Evolutionary conservation across 768 basidiomycete genomes (phyloP).

Genomic region (Trametes gibbosa): DNA sequence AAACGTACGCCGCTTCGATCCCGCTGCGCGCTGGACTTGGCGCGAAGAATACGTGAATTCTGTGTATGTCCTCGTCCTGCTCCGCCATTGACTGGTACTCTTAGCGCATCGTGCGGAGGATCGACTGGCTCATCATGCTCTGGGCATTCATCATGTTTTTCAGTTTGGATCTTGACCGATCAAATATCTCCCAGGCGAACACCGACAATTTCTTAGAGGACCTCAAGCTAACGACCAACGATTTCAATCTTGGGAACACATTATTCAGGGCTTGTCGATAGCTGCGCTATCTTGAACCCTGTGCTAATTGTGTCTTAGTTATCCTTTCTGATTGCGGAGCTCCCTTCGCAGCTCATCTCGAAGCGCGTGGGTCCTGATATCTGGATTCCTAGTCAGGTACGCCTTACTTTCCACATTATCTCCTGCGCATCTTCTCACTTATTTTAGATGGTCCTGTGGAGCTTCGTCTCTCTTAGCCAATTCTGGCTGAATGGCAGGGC

Average conservation of each 20-base stretch:
- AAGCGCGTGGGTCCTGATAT: conserved; percentile 67
- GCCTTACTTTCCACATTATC: not conserved
- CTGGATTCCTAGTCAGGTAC: conserved; percentile 60
- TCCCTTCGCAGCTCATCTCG: conserved; percentile 66
- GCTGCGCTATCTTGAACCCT: not conserved
- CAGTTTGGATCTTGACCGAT: conserved; percentile 53
- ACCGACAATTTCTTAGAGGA: conserved; percentile 65
- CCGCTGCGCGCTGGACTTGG: conserved; percentile 67
- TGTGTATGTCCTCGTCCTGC: not conserved
- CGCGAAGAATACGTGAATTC: conserved; percentile 54
- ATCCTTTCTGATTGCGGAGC: conserved; percentile 41
- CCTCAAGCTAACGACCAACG: conserved; percentile 57
- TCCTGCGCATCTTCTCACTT: not conserved
- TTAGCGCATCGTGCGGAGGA: conserved; percentile 52
- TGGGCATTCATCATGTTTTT: conserved; percentile 68
- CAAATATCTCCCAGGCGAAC: conserved; percentile 64
- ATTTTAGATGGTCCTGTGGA: conserved; percentile 53
- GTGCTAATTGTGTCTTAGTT: conserved; percentile 8
- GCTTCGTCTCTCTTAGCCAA: conserved; percentile 50
- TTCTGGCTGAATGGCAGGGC: conserved; percentile 54
- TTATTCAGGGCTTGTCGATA: conserved; percentile 45
- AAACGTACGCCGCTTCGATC: conserved; percentile 64
- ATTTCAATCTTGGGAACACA: conserved; percentile 63
- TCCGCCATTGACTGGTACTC: not conserved
- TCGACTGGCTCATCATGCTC: conserved; percentile 57